Conservation (phyloP, 2,329 filamentous ascomycete genomes). For the Pestalotiopsis sp. region DNA sequence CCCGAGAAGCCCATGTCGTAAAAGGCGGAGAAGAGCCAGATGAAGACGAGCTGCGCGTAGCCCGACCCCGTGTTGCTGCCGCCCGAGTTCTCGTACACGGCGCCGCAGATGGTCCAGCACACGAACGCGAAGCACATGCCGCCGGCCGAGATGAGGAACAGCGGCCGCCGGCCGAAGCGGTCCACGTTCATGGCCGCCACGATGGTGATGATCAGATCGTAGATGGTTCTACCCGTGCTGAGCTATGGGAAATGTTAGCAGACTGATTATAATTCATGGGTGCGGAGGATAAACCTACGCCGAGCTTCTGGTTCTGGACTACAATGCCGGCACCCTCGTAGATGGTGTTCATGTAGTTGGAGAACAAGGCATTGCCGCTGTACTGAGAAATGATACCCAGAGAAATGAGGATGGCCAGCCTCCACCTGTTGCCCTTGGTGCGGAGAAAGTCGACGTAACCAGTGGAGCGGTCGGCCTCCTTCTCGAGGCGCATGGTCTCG, state of each 20-base stretch:
- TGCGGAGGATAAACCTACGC: slow-evolving; percentile 38
- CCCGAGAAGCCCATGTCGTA: slow-evolving; percentile 65
- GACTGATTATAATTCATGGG: too few relatives aligned
- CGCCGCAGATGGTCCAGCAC: slow-evolving; percentile 56
- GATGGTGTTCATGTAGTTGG: slow-evolving; percentile 67
- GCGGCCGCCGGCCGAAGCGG: slow-evolving; percentile 52
- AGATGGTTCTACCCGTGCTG: slow-evolving; percentile 60
- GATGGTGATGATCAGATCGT: slow-evolving; percentile 61
- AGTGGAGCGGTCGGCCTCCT: slow-evolving; percentile 47
- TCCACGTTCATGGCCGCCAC: slow-evolving; percentile 54
- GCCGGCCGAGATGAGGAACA: slow-evolving; percentile 47
- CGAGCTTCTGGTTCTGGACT: slow-evolving; percentile 58
- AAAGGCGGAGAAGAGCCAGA: slow-evolving; percentile 62
- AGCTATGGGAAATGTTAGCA: slow-evolving; percentile 35
- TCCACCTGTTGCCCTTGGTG: slow-evolving; percentile 67
- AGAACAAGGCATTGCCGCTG: slow-evolving; percentile 68
- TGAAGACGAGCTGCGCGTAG: slow-evolving; percentile 58
- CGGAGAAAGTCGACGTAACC: slow-evolving; percentile 64
- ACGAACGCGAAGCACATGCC: slow-evolving; percentile 53
- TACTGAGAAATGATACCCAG: slow-evolving; percentile 71
- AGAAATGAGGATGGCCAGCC: slow-evolving; percentile 63
- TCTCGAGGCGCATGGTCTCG: slow-evolving; percentile 63
- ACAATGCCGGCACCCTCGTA: slow-evolving; percentile 65
- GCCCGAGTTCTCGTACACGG: slow-evolving; percentile 51
- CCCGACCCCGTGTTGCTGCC: slow-evolving; percentile 48